Base-by-base conservation (phyloP, 139 green algal species). In the Tetraselmis striata region DNA sequence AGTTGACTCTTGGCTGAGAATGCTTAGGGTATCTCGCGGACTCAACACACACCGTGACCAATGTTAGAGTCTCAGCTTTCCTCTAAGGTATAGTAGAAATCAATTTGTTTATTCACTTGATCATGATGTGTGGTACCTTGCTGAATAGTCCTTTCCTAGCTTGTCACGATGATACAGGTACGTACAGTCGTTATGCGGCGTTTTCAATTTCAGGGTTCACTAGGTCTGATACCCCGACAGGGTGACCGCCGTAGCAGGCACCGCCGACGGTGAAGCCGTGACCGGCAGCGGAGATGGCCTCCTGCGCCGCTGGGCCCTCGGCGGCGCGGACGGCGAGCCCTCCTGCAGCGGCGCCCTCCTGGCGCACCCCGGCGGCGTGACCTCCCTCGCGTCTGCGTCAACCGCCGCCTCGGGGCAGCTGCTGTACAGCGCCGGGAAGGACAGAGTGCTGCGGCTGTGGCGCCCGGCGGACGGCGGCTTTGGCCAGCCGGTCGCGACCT, bases 341-440 rank as follows among this genome's bases (percentile, higher is more conserved):
- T 67, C 45, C 18, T 67, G 45, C 45, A 67, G 45, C 45, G 45
- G 45, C 18, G 45, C 45, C 45, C 76, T 82, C 2, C 31, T 79
- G n/a, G 85, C 85, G 1, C 85, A 88, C 76, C 59, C 77, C n/a
- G 59, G 83, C 23, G 85, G 85, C 23, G 81, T 88, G 78, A 88
- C 79, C 80, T 79, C 77, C 80, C 76, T 59, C 31, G 5, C 45
- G 18, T 67, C 45, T 18, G 45, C 18, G 45, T 67, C 18, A 18
- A 67, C 45, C 18, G 45, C 45, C 45, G 18, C 5, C 5, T 67
- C 45, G 11, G 45, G 18, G 45, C 11, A 27, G 18, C 76, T 89
- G 85, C 86, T 94, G 83, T 79, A 92, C 23, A 90, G 90, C 1
- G 88, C 89, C 0, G 91, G 90, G 75, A 92, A 93, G 81, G 92